Evolutionary conservation across 192 early-diverging fungal genomes (phyloP).

Genomic region (Coemansia sp.): DNA sequence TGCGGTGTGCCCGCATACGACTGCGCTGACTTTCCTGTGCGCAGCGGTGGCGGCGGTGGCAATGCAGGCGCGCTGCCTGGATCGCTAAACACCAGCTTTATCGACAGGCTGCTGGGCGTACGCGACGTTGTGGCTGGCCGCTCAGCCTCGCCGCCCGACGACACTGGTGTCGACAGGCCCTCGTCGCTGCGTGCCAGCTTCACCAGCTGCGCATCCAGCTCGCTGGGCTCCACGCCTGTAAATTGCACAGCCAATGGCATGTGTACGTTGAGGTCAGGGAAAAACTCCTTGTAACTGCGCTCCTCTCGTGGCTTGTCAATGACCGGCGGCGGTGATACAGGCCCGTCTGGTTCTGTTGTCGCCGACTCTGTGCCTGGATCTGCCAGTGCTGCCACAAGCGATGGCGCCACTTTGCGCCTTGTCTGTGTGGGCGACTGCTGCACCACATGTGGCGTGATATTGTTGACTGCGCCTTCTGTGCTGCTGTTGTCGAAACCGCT

Average conservation of each 20-base stretch:
- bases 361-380: conserved; percentile 9
- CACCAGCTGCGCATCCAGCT: conserved; percentile 1
- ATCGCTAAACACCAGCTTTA: conserved; percentile 35
- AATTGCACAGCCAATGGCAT: conserved; percentile 17
- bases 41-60: conserved; percentile 14
- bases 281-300: conserved; percentile 74
- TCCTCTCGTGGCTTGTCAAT: conserved; percentile 81
- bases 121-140: conserved; percentile 6
- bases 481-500: background rate
- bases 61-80: conserved; percentile 10
- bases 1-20: conserved; percentile 43
- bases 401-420: conserved; percentile 19
- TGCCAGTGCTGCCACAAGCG: conserved; percentile 11
- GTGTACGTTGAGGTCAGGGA: conserved; percentile 70
- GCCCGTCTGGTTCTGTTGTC: conserved; percentile 7
- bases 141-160: conserved; percentile 5
- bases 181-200: background rate
- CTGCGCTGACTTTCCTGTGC: conserved; percentile 28
- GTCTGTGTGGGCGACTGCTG: background rate
- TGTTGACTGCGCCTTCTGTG: background rate
- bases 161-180: conserved; percentile 4
- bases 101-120: conserved; percentile 38
- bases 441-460: background rate
- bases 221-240: background rate
- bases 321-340: conserved; percentile 18